These are phyloP conservation scores for Chiua virens DNA, from an alignment of 768 basidiomycete genomes.

Conservation along the genomic window DNA sequence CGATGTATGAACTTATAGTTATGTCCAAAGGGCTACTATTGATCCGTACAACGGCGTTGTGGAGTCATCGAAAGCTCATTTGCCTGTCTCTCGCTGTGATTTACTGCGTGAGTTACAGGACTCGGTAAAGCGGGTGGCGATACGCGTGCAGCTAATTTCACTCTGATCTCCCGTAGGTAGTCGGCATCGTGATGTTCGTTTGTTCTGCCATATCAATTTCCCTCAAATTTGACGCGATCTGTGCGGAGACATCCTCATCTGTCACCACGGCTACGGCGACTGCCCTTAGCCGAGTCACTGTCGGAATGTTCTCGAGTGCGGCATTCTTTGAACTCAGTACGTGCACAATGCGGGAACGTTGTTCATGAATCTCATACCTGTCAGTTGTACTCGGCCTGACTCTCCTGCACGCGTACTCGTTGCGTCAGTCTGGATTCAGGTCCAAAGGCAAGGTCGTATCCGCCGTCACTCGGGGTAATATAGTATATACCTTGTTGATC, in stretches of 20 bases:
- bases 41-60: slow-evolving; percentile 11
- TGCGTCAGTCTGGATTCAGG: background rate
- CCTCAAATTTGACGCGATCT: slow-evolving; percentile 7
- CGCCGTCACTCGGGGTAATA: slow-evolving; percentile 5
- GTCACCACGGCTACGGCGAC: background rate
- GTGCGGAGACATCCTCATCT: slow-evolving; percentile 2
- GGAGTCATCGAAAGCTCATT: slow-evolving; percentile 1
- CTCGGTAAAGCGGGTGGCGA: background rate
- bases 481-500: slow-evolving; percentile 6
- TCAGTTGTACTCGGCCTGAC: slow-evolving; percentile 9
- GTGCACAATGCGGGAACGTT: background rate
- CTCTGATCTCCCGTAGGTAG: background rate
- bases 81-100: background rate
- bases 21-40: slow-evolving; percentile 7
- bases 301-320: slow-evolving; percentile 10
- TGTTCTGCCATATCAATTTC: slow-evolving; percentile 1
- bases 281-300: slow-evolving; percentile 2
- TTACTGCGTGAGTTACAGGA: background rate
- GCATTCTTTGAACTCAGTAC: slow-evolving; percentile 12
- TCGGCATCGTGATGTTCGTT: slow-evolving; percentile 1
- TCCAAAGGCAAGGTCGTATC: background rate
- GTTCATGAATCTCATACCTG: background rate
- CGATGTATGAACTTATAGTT: background rate
- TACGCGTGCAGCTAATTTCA: background rate
- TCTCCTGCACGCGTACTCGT: background rate